Evolutionary conservation across 371 early-diverging fungal genomes (phyloP).

Genomic region (Dipsacomyces acuminosporus): DNA sequence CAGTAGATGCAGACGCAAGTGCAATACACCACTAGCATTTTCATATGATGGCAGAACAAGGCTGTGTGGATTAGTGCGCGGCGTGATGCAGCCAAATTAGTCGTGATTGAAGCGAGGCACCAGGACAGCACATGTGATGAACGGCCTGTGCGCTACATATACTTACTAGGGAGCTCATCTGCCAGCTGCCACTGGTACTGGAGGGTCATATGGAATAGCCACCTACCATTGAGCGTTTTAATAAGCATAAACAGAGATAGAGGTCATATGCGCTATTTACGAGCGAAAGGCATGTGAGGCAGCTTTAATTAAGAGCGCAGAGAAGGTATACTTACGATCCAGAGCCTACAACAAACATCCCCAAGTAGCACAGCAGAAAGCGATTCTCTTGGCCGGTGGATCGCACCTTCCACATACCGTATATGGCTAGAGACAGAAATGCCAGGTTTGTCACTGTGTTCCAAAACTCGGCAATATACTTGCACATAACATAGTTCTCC

Average conservation of each 20-base stretch:
- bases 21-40: constrained; percentile 49
- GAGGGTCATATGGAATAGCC: constrained; percentile 77
- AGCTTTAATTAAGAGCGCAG: too few relatives aligned
- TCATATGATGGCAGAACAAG: too few relatives aligned
- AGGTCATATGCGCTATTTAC: too few relatives aligned
- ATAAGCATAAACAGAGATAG: too few relatives aligned
- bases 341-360: constrained; percentile 61
- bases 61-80: too few relatives aligned
- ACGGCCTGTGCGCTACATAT: constrained; percentile 1
- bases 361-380: constrained; percentile 56
- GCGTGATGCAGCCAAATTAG: too few relatives aligned
- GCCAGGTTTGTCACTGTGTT: constrained; percentile 64
- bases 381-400: constrained; percentile 51
- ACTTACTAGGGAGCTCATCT: constrained; percentile 65
- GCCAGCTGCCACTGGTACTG: constrained; percentile 70
- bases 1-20: constrained; percentile 48
- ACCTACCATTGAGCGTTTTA: too few relatives aligned
- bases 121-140: constrained; percentile 49
- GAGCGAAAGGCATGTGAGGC: too few relatives aligned
- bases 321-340: constrained; percentile 52
- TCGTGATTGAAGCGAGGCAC: too few relatives aligned
- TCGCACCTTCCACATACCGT: constrained; percentile 54
- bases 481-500: constrained; percentile 55
- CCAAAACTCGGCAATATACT: constrained; percentile 69
- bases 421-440: constrained; percentile 51